These are phyloP conservation scores for Prunus persica DNA, from an alignment of 306 rosid genomes.

Conservation along the genomic window DNA sequence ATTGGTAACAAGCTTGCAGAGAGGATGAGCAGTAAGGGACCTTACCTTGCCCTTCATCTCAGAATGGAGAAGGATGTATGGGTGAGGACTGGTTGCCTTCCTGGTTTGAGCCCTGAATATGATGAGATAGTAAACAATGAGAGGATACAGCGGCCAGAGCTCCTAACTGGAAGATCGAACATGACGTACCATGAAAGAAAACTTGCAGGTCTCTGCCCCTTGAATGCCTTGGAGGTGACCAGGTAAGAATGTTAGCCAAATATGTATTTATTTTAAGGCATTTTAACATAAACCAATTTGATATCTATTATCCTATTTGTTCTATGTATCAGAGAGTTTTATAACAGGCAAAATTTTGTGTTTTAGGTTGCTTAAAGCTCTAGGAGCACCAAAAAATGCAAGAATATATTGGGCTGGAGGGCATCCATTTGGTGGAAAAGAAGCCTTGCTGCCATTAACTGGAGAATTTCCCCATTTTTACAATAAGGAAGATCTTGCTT, in stretches of 20 bases:
- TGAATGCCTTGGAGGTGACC: constrained; percentile 74
- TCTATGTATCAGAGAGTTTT: not conserved
- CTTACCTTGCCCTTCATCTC: constrained; percentile 88
- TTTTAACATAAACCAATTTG: not conserved
- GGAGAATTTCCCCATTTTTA: constrained; percentile 63
- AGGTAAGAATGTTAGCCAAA: constrained; percentile 43
- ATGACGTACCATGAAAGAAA: constrained; percentile 88
- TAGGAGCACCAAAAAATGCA: constrained; percentile 80
- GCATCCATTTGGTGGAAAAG: constrained; percentile 83
- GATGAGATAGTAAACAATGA: constrained; percentile 75
- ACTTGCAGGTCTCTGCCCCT: constrained; percentile 93
- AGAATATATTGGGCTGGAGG: constrained; percentile 99
- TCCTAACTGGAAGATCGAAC: constrained; percentile 81
- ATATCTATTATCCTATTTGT: not conserved
- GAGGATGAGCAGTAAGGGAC: constrained; percentile 88
- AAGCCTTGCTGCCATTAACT: constrained; percentile 69
- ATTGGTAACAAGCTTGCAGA: constrained; percentile 71
- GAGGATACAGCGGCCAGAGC: constrained; percentile 77
- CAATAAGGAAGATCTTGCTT: constrained; percentile 80
- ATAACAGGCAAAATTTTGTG: not conserved
- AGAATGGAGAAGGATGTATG: constrained; percentile 98
- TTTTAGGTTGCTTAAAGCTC: constrained; percentile 80
- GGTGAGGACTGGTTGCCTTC: constrained; percentile 99
- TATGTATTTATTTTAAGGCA: not conserved
- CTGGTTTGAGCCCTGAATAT: constrained; percentile 63